Conservation (phyloP, 257 asterid species). For the Solanum chmielewskii region DNA sequence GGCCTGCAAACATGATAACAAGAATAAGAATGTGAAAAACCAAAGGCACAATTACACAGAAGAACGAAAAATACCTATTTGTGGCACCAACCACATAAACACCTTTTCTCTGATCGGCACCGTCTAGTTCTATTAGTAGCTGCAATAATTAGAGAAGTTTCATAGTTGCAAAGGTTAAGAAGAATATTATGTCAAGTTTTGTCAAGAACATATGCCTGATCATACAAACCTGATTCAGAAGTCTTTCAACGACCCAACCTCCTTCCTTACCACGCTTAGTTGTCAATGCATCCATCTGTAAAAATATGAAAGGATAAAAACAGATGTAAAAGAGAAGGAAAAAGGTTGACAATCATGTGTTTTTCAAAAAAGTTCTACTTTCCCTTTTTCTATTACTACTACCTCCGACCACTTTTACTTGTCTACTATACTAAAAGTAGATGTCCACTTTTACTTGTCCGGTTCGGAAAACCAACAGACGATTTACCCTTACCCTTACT, state of each 20-base stretch:
- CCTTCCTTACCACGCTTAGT: conserved; percentile 71
- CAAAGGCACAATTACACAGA: background rate
- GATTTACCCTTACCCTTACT: background rate
- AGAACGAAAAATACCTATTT: conserved; percentile 41
- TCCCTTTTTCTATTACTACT: background rate
- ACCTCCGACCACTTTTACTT: background rate
- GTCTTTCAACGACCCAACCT: conserved; percentile 69
- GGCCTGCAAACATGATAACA: conserved; percentile 37
- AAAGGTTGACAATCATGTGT: background rate
- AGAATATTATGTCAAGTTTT: background rate
- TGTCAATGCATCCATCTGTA: conserved; percentile 77
- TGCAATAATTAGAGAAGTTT: conserved; percentile 20
- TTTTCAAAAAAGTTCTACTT: background rate
- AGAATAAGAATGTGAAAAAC: background rate
- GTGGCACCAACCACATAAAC: conserved; percentile 89
- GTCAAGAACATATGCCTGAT: background rate
- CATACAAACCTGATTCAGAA: conserved; percentile 52
- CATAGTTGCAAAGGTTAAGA: background rate
- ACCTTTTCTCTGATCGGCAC: conserved; percentile 63
- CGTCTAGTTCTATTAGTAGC: conserved; percentile 81
- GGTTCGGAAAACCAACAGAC: background rate
- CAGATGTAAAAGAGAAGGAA: background rate
- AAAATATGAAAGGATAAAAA: background rate
- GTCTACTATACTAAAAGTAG: background rate
- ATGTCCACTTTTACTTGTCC: background rate